Conservation (phyloP, 192 early-diverging fungal genomes). For the Oehlia diaphana region DNA sequence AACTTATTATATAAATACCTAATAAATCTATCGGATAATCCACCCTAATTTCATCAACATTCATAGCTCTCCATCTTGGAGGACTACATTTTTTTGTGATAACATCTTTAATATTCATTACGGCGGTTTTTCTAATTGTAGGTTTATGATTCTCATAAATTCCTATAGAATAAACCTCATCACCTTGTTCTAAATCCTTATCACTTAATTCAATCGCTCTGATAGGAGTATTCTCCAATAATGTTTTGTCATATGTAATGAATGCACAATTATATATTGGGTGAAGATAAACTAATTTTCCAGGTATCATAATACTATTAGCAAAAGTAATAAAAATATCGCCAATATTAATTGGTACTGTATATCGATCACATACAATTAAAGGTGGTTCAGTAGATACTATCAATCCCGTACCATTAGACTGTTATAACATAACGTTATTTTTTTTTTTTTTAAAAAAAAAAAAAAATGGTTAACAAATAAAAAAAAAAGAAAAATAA, state of each 20-base stretch:
- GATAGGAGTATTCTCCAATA: slow-evolving; percentile 78
- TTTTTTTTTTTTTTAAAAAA: no score
- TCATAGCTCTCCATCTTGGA: slow-evolving; percentile 62
- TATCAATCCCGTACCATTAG: slow-evolving; percentile 74
- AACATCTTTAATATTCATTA: slow-evolving; percentile 60
- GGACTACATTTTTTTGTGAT: slow-evolving; percentile 66
- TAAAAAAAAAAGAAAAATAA: background rate
- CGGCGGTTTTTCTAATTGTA: slow-evolving; percentile 60
- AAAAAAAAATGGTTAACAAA: background rate
- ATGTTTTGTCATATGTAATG: slow-evolving; percentile 74
- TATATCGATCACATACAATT: slow-evolving; percentile 78
- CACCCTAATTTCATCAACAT: slow-evolving; percentile 62
- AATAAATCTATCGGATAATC: slow-evolving; percentile 65
- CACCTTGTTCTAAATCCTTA: slow-evolving; percentile 63
- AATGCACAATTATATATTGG: slow-evolving; percentile 88
- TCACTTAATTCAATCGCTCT: slow-evolving; percentile 58
- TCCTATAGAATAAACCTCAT: slow-evolving; percentile 56
- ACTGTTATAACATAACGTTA: background rate
- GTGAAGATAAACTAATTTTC: slow-evolving; percentile 76
- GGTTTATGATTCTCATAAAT: slow-evolving; percentile 51
- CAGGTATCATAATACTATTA: slow-evolving; percentile 87
- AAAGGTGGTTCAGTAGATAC: slow-evolving; percentile 78
- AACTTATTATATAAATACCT: slow-evolving; percentile 25
- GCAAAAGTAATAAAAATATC: slow-evolving; percentile 84
- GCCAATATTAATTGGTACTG: slow-evolving; percentile 75